Evolutionary conservation across 2,329 filamentous ascomycete genomes (phyloP).

Genomic region (Teratosphaeria nubilosa): DNA sequence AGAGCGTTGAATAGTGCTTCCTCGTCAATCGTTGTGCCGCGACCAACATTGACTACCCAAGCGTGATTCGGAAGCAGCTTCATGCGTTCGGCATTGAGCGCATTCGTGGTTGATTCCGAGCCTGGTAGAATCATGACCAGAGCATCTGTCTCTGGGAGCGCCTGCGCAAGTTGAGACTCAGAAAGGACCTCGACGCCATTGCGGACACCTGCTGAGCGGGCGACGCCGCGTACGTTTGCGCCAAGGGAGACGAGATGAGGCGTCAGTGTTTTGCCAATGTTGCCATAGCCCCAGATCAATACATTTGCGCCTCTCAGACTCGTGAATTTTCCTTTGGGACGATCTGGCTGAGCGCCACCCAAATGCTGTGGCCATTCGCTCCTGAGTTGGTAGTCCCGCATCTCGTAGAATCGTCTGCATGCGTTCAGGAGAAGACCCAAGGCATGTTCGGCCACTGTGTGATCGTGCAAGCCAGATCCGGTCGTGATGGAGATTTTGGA

Average conservation of each 20-base stretch:
- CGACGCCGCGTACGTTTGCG: slow-evolving; percentile 49
- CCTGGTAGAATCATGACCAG: slow-evolving; percentile 60
- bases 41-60: slow-evolving; percentile 60
- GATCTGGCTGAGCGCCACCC: slow-evolving; percentile 50
- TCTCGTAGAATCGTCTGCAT: slow-evolving; percentile 50
- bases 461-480: slow-evolving; percentile 54
- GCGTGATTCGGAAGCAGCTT: slow-evolving; percentile 48
- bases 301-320: slow-evolving; percentile 50
- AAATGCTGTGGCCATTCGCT: slow-evolving; percentile 51
- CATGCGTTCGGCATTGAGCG: slow-evolving; percentile 45
- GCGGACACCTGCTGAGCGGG: slow-evolving; percentile 46
- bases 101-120: slow-evolving; percentile 45
- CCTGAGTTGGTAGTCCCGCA: slow-evolving; percentile 52
- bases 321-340: slow-evolving; percentile 47
- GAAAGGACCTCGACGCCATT: slow-evolving; percentile 48
- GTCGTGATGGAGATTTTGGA: slow-evolving; percentile 45
- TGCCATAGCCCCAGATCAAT: slow-evolving; percentile 56
- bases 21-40: slow-evolving; percentile 52
- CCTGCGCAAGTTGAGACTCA: slow-evolving; percentile 44
- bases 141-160: slow-evolving; percentile 50
- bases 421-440: slow-evolving; percentile 48
- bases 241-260: slow-evolving; percentile 47
- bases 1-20: slow-evolving; percentile 37
- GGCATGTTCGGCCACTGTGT: slow-evolving; percentile 55
- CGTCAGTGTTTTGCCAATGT: slow-evolving; percentile 52